Evolutionary conservation across 2,329 filamentous ascomycete species (phyloP), one percentile per base, ranked within the genome.

Genomic region (Tolypocladium nubicola): DNA sequence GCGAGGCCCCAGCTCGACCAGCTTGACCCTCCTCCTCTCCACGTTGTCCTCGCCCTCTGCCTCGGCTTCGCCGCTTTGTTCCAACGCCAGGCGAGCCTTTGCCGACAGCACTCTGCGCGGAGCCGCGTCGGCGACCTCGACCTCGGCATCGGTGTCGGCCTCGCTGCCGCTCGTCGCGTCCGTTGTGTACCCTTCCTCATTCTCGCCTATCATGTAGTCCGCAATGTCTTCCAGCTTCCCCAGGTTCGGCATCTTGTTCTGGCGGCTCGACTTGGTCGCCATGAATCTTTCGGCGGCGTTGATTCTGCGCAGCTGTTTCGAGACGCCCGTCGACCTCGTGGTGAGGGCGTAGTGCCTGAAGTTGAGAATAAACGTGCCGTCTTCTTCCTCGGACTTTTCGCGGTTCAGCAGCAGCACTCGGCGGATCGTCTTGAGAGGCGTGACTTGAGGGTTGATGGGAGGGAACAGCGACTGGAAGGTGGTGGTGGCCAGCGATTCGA

Each of bases 401-500:
- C 94, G 86, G 72, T 97, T 96, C 58, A 99, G 76, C 23, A 99
- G 82, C 57, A 99, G 82, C 0, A 97, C 89, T 67, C 94, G 85
- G 62, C 89, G 88, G 69, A 99, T 97, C n/a, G 90, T 91, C 65
- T 90, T 88, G 40, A 99, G 81, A 1, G 94, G 90, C 2, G 90
- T 96, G 37, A 84, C 83, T 72, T 96, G 90, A 0, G 94, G 94
- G 65, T 94, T 94, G 71, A 99, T 97, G 1, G 92, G 90, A 4
- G 94, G 93, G 67, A 99, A 97, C 40, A 99, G 83, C 9, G 90
- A 96, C 72, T 97, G 93, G 75, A 97, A 99, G 67, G 97, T 86
- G 52, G 91, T 95, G 2, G 92, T 97, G 3, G 91, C 86, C 38
- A 99, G 85, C 30, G 88, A 87, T 74, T 99, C 94, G 67, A 99